Evolutionary conservation across 2,329 filamentous ascomycete species (phyloP), one percentile per base, ranked within the genome.

Genomic region (Ascocoryne sarcoides): DNA sequence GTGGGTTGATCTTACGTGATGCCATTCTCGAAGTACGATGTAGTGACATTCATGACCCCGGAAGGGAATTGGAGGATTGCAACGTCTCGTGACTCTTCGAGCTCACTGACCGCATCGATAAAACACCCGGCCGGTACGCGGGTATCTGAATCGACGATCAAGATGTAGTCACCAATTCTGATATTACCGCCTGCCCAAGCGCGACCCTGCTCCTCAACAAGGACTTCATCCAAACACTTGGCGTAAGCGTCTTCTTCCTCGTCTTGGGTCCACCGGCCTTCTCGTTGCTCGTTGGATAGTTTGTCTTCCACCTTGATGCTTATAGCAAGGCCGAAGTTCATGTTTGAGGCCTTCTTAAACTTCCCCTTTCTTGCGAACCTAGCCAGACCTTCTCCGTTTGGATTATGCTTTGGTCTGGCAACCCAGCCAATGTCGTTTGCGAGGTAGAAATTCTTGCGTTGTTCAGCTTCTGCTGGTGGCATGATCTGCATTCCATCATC

Each of bases 21-120:
- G 12, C 76, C 77, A 57, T 73, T 79, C 60, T 82, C 78, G 41
- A 82, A 82, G 63, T 81, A 86, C 20, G 76, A 82, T 60, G 81
- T 68, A 17, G 81, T 79, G 26, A 86, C 82, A 61, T 84, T 79
- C 82, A 84, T 88, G 62, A 86, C 82, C 51, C 82, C 80, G 4
- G 81, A 84, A 1, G 78, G 77, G 62, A 82, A 84, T 52, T 89
- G 81, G 65, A 89, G 74, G 56, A 87, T 86, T 37, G 79, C 84
- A 32, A 89, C 83, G 47, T 87, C 76, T 2, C 81, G 82, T 3
- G 76, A 83, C 54, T 81, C 77, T 55, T 88, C 81, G 82, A 89
- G 86, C 56, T 90, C 84, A 35, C 79, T 84, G 29, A 84, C 82
- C 26, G 82, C 82, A 53, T 89, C 83, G 3, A 89, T 69, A 43